These are phyloP conservation scores for Malassezia sp. DNA, from an alignment of 1,284 basidiomycete species.

Conservation along the genomic window DNA sequence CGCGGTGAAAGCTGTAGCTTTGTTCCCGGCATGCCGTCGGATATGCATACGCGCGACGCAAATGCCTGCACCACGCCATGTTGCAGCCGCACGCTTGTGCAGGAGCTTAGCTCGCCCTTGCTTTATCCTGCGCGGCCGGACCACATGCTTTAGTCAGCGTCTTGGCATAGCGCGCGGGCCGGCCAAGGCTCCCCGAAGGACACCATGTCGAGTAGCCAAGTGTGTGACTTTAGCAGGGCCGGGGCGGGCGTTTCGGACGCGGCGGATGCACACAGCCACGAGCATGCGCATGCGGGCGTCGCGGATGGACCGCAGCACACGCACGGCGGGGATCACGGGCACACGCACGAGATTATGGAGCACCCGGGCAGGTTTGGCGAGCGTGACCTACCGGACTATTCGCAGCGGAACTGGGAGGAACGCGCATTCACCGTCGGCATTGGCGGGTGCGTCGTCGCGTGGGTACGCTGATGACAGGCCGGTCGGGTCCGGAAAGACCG, in stretches of 20 bases:
- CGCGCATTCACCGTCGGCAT: constrained; percentile 93
- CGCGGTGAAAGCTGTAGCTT: too few species aligned
- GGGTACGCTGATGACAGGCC: constrained; percentile 45
- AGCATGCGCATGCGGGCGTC: constrained; percentile 8
- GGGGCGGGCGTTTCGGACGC: too few species aligned
- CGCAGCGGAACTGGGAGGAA: constrained; percentile 72
- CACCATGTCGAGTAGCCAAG: constrained; percentile 1
- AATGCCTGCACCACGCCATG: too few species aligned
- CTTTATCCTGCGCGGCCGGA: too few species aligned
- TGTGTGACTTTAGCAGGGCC: background rate
- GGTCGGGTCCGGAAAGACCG: constrained; percentile 95
- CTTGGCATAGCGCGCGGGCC: too few species aligned
- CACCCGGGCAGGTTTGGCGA: constrained; percentile 74
- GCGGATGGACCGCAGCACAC: constrained; percentile 16
- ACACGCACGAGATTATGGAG: constrained; percentile 32
- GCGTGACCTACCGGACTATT: constrained; percentile 80
- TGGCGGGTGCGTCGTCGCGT: constrained; percentile 61
- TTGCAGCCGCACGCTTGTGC: too few species aligned
- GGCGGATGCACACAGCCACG: constrained; percentile 16
- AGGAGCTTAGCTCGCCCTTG: too few species aligned
- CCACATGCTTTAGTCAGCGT: too few species aligned
- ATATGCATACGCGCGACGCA: too few species aligned
- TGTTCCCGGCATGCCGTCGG: too few species aligned
- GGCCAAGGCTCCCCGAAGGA: too few species aligned
- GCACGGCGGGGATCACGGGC: constrained; percentile 37